Evolutionary conservation across 768 basidiomycete genomes (phyloP), one percentile per base, ranked within the genome.

Genomic region (Boletus subcaerulescens): DNA sequence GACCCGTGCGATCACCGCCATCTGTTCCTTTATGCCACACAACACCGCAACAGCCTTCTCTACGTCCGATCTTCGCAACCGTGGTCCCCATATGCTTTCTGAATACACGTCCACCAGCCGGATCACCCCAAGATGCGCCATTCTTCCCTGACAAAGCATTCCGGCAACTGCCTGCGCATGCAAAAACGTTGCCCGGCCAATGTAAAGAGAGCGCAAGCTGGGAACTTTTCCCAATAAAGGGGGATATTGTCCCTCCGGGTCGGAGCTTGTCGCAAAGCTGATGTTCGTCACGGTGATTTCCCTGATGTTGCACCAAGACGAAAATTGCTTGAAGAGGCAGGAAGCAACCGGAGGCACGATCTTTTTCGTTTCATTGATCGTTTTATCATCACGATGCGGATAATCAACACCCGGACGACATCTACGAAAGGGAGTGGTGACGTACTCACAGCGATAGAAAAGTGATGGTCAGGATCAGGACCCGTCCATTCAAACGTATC

Each of bases 381-480:
- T 17, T 4, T 50, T 1, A 12, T 39, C 8, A 50, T 39, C 40
- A 29, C 3, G 18, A 7, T 7, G 7, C 15, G 29, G n/a, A 38
- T n/a, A 13, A 39, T 42, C 42, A 61, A 52, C 41, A 15, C 14
- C n/a, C 15, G 22, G 5, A 39, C 20, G 26, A 45, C 11, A 33
- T 26, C 36, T 15, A 10, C 41, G 18, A 39, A n/a, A 39, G 42
- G 24, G 22, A n/a, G 44, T 9, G 7, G 29, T 10, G 32, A 32
- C 29, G 31, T 29, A 74, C 80, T 59, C 61, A 84, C 84, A 31
- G 83, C 81, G n/a, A 73, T 81, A 1, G 83, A 83, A 60, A 84
- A 81, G 59, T 85, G 80, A 54, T 85, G 82, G 13, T 76, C 78
- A 24, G 83, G 82, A 60, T 83, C 82, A 5, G 81, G 82, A 4